Evolutionary conservation across 305 asterid genomes (phyloP).

Genomic region (Withania somnifera): DNA sequence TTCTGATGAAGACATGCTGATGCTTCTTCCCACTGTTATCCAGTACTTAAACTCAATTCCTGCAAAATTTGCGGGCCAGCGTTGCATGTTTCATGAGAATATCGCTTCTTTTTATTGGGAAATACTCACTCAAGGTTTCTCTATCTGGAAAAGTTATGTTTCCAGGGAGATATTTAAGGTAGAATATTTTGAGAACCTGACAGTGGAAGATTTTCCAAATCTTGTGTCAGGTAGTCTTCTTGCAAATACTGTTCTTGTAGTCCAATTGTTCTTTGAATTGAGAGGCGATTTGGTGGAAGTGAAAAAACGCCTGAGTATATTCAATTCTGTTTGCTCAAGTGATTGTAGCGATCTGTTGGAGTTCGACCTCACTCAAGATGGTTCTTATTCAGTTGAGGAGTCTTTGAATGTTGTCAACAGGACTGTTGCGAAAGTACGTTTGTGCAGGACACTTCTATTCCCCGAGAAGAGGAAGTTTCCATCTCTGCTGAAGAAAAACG

Average conservation of each 20-base stretch:
- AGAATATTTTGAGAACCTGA: constrained; percentile 27
- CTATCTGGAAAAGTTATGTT: constrained; percentile 54
- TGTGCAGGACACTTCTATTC: no score
- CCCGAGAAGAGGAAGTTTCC: constrained; percentile 21
- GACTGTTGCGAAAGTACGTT: no score
- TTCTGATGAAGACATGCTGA: constrained; percentile 50
- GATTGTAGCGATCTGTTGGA: constrained; percentile 39
- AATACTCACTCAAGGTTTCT: constrained; percentile 42
- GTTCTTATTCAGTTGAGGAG: constrained; percentile 31
- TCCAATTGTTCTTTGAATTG: constrained; percentile 33
- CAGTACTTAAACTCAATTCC: constrained; percentile 35
- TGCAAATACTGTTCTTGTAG: constrained; percentile 47
- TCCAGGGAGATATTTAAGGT: constrained; percentile 34
- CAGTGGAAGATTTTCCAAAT: constrained; percentile 37
- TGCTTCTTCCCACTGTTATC: constrained; percentile 61
- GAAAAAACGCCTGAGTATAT: constrained; percentile 42
- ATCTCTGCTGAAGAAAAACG: constrained; percentile 16
- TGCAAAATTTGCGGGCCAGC: constrained; percentile 39
- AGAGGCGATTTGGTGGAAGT: constrained; percentile 27
- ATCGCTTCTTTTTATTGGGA: constrained; percentile 39
- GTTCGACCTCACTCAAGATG: constrained; percentile 29
- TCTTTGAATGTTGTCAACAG: constrained; percentile 54
- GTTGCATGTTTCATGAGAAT: constrained; percentile 25
- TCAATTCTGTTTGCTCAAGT: constrained; percentile 52
- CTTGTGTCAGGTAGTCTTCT: constrained; percentile 59